phyloP scores from a whole-genome alignment of 495 filamentous ascomycete genomes.

The Talaromyces borbonicus region DNA sequence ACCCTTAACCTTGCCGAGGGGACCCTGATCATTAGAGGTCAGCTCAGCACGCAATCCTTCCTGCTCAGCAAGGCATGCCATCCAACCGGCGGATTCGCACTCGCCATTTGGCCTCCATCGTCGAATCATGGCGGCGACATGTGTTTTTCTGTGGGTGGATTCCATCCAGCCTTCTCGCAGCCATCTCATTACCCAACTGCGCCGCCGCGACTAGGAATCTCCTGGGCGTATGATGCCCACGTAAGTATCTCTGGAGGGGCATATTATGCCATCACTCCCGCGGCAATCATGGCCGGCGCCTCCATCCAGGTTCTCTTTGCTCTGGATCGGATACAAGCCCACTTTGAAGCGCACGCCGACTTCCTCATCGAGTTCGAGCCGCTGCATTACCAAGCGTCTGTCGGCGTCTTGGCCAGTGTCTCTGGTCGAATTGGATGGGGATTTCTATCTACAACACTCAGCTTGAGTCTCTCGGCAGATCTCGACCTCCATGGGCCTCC shows the following conservation, averaged over 20 bases:
- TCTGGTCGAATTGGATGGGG: constrained; percentile 23
- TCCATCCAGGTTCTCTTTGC: constrained; percentile 18
- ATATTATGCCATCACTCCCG: constrained; percentile 46
- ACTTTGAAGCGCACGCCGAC: constrained; percentile 34
- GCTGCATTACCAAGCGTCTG: constrained; percentile 32
- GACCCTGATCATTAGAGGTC: constrained; percentile 27
- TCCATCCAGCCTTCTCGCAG: constrained; percentile 28
- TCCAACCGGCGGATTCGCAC: constrained; percentile 37
- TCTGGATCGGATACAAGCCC: constrained; percentile 26
- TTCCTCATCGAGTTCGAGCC: constrained; percentile 43
- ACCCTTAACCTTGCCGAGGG: constrained; percentile 28
- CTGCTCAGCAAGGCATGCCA: constrained; percentile 32
- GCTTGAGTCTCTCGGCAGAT: constrained; percentile 22
- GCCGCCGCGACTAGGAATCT: constrained; percentile 34
- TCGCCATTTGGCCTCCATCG: constrained; percentile 35
- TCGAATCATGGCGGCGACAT: constrained; percentile 29
- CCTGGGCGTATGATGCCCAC: constrained; percentile 19
- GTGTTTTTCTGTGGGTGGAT: constrained; percentile 45
- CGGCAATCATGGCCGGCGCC: constrained; percentile 39
- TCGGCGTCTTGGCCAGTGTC: constrained; percentile 20
- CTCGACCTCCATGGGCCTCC: constrained; percentile 29
- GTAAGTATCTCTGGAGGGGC: constrained; percentile 32
- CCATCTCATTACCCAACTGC: constrained; percentile 30
- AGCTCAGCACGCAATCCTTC: constrained; percentile 31
- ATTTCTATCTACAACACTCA: constrained; percentile 22